A percentile compares a stretch with the other conserved stretches of the same genome.
These are phyloP conservation scores for Xylariaceae sp. DNA, from an alignment of 2,329 filamentous ascomycete genomes.

Conservation along the genomic window DNA sequence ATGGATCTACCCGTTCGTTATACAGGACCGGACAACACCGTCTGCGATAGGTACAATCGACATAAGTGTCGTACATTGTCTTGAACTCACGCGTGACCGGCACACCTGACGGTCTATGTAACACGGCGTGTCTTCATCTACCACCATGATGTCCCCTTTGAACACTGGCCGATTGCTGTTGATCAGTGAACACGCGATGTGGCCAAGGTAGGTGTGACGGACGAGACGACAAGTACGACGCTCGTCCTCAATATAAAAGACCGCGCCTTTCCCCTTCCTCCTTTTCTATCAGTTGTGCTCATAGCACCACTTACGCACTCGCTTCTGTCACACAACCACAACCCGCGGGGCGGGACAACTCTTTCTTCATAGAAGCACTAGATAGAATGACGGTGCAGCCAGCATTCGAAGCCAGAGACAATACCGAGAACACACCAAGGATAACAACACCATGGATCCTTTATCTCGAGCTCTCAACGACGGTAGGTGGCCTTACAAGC, in stretches of 20 bases:
- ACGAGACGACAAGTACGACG: background rate
- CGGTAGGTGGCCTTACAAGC: background rate
- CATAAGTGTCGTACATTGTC: too few relatives aligned
- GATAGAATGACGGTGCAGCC: background rate
- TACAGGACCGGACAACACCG: background rate
- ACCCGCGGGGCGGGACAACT: background rate
- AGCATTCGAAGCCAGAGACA: background rate
- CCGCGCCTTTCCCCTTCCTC: background rate
- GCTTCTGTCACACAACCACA: background rate
- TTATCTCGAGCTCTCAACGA: background rate
- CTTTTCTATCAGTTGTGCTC: background rate
- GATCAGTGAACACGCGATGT: too few relatives aligned
- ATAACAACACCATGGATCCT: background rate
- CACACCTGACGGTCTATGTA: background rate
- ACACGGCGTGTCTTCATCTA: background rate
- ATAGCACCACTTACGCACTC: background rate
- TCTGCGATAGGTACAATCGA: too few relatives aligned
- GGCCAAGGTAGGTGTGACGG: background rate
- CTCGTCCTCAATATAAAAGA: background rate
- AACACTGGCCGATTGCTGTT: too few relatives aligned
- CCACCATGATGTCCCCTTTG: background rate
- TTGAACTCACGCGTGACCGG: background rate
- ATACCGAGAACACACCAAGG: background rate
- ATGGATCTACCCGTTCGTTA: too few relatives aligned
- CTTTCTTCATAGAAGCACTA: background rate